Conservation (phyloP, 352 stramenopile genomes). For the Phytophthora nicotianae region DNA sequence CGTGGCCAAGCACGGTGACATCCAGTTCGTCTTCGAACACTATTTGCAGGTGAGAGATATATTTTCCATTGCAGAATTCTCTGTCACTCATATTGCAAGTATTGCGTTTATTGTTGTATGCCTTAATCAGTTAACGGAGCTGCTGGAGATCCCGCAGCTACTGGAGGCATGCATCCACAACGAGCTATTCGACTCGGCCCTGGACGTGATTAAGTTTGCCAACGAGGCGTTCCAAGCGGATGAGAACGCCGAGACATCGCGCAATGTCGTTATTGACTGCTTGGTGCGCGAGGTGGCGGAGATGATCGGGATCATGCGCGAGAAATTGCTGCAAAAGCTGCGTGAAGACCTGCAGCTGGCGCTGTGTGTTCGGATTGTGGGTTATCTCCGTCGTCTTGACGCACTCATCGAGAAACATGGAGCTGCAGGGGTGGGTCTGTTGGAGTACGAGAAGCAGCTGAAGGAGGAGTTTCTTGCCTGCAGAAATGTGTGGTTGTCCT, state of each 20-base stretch:
- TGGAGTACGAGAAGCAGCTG: conserved; percentile 78
- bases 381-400: conserved; percentile 80
- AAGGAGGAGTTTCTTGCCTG: conserved; percentile 88
- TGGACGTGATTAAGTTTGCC: conserved; percentile 95
- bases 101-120: conserved; percentile 16
- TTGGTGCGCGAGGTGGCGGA: conserved; percentile 74
- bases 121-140: conserved; percentile 89
- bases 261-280: conserved; percentile 69
- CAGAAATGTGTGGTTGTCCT: conserved; percentile 77
- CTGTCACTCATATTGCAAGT: conserved; percentile 8
- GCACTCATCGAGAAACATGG: conserved; percentile 32
- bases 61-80: conserved; percentile 8
- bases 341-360: conserved; percentile 82
- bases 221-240: conserved; percentile 68
- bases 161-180: conserved; percentile 97
- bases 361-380: conserved; percentile 82
- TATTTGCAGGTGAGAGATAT: conserved; percentile 67
- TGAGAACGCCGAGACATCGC: conserved; percentile 15
- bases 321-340: conserved; percentile 84
- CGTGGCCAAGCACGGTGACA: conserved; percentile 77
- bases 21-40: conserved; percentile 92
- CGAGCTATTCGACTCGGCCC: conserved; percentile 95
- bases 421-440: conserved; percentile 31
- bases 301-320: conserved; percentile 64
- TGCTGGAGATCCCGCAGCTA: conserved; percentile 97